These are phyloP conservation scores for Pichia sp. DNA, from an alignment of 1,139 yeast genomes.

Conservation along the genomic window DNA sequence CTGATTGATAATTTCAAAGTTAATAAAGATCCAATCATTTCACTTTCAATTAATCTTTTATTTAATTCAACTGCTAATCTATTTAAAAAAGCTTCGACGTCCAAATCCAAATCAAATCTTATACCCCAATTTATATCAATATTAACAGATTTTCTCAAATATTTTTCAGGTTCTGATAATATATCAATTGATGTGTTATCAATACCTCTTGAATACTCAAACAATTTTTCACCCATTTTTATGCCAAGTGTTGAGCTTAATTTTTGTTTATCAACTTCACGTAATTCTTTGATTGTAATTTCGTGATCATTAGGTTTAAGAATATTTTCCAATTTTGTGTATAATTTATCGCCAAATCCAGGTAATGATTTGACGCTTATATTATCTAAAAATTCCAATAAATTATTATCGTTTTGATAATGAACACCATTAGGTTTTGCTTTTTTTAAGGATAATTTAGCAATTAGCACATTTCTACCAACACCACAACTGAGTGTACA, in stretches of 20 bases:
- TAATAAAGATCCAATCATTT: slow-evolving; percentile 49
- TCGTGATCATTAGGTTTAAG: slow-evolving; percentile 18
- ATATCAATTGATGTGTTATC: slow-evolving; percentile 54
- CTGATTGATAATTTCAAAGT: slow-evolving; percentile 62
- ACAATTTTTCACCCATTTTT: slow-evolving; percentile 62
- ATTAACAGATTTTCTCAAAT: slow-evolving; percentile 66
- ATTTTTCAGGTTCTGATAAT: slow-evolving; percentile 40
- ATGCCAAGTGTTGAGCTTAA: slow-evolving; percentile 52
- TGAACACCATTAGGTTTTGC: slow-evolving; percentile 79
- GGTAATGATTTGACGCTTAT: slow-evolving; percentile 62
- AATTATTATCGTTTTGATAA: slow-evolving; percentile 27
- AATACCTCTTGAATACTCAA: slow-evolving; percentile 55
- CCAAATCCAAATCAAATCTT: slow-evolving; percentile 52
- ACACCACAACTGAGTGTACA: slow-evolving; percentile 78
- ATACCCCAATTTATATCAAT: slow-evolving; percentile 93
- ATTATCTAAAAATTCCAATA: slow-evolving; percentile 33
- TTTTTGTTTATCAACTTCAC: slow-evolving; percentile 31
- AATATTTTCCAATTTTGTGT: slow-evolving; percentile 34
- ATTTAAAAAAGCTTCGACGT: slow-evolving; percentile 58
- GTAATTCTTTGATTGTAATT: slow-evolving; percentile 34
- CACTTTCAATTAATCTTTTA: slow-evolving; percentile 42
- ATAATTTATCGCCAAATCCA: slow-evolving; percentile 67
- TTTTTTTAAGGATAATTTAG: slow-evolving; percentile 63
- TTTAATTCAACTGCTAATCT: slow-evolving; percentile 56
- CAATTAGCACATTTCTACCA: slow-evolving; percentile 63